Percentiles rank a stretch among this genome's conserved stretches.
These are phyloP conservation scores for Metschnikowia arizonensis DNA, from an alignment of 805 yeast genomes.

Conservation along the genomic window DNA sequence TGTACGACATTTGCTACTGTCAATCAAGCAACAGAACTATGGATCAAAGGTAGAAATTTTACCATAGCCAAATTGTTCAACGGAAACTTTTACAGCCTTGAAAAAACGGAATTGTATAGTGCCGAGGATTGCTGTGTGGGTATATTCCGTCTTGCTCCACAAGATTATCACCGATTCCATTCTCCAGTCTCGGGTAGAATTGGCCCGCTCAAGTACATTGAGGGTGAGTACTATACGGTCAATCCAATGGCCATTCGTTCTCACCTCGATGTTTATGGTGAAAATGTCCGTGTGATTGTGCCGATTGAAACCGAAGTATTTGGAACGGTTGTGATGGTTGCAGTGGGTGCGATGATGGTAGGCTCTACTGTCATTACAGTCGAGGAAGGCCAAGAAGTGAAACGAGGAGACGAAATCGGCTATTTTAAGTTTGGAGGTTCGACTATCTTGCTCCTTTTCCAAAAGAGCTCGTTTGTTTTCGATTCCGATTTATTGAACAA, in stretches of 20 bases:
- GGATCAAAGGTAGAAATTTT: slow-evolving; percentile 88
- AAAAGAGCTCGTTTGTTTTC: slow-evolving; percentile 46
- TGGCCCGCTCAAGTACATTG: slow-evolving; percentile 62
- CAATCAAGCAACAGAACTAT: slow-evolving; percentile 59
- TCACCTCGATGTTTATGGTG: slow-evolving; percentile 86
- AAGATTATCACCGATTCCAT: slow-evolving; percentile 94
- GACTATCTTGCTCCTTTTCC: slow-evolving; percentile 68
- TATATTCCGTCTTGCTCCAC: slow-evolving; percentile 90
- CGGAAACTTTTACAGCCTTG: slow-evolving; percentile 42
- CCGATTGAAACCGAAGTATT: slow-evolving; percentile 74
- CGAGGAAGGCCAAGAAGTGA: slow-evolving; percentile 51
- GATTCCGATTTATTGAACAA: slow-evolving; percentile 73
- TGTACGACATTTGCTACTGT: slow-evolving; percentile 65
- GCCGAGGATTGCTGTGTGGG: slow-evolving; percentile 56
- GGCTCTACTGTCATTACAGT: slow-evolving; percentile 80
- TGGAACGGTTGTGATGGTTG: slow-evolving; percentile 71
- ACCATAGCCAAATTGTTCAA: slow-evolving; percentile 59
- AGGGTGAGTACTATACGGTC: slow-evolving; percentile 92
- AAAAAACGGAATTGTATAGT: slow-evolving; percentile 31
- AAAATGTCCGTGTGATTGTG: slow-evolving; percentile 73
- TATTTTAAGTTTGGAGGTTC: slow-evolving; percentile 97
- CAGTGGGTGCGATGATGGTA: slow-evolving; percentile 99
- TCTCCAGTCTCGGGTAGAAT: slow-evolving; percentile 75
- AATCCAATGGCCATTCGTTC: slow-evolving; percentile 96
- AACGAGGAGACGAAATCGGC: slow-evolving; percentile 81